These are phyloP conservation scores for Linnemannia schmuckeri DNA, from an alignment of 192 early-diverging fungal species.

Conservation along the genomic window DNA sequence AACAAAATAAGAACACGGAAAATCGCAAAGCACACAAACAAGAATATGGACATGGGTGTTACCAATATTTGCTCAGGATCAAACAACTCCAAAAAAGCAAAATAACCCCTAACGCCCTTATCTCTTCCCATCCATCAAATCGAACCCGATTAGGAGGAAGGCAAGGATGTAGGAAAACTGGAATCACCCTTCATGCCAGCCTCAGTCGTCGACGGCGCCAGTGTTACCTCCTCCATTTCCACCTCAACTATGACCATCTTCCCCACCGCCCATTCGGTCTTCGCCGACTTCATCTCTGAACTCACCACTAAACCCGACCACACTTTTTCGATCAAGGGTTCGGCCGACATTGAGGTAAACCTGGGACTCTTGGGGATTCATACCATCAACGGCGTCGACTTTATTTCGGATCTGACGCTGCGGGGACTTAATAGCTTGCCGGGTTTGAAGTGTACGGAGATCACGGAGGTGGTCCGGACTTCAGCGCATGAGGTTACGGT, in stretches of 20 bases:
- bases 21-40: no score
- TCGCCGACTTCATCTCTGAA: conserved; percentile 19
- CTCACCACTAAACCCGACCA: conserved; percentile 23
- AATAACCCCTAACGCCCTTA: neutral
- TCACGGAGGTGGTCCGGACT: neutral
- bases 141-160: conserved; percentile 19
- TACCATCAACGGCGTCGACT: conserved; percentile 26
- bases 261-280: neutral
- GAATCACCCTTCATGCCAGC: conserved; percentile 37
- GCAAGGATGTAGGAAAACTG: conserved; percentile 22
- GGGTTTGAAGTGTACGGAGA: conserved; percentile 17
- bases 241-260: conserved; percentile 14
- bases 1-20: no score
- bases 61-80: neutral
- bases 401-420: conserved; percentile 36
- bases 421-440: conserved; percentile 33
- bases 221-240: conserved; percentile 19
- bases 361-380: conserved; percentile 38
- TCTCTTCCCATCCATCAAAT: no score
- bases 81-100: neutral
- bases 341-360: conserved; percentile 36
- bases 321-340: conserved; percentile 39
- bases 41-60: neutral
- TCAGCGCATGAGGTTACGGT: neutral
- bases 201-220: conserved; percentile 23